Evolutionary conservation across 768 basidiomycete species (phyloP).

Genomic region (Mrakia frigida): DNA sequence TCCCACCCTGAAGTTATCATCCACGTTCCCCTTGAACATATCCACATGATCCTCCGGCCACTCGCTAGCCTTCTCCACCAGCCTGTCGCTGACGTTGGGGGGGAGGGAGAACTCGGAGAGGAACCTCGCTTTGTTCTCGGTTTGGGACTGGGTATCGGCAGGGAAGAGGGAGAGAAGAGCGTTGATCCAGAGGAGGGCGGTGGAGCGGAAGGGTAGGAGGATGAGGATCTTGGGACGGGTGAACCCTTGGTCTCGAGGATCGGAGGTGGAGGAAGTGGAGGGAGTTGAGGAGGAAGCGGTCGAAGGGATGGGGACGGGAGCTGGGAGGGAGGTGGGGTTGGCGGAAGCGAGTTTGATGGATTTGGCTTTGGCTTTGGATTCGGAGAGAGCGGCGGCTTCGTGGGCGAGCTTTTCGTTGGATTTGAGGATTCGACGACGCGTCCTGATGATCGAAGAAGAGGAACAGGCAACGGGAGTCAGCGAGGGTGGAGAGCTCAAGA

Average conservation of each 20-base stretch:
- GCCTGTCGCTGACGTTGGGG: conserved; percentile 69
- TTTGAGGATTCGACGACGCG: conserved; percentile 79
- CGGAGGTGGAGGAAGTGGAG: conserved; percentile 10
- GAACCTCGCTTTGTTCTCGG: conserved; percentile 84
- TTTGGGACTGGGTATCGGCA: conserved; percentile 70
- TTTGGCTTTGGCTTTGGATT: conserved; percentile 44
- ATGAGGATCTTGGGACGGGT: conserved; percentile 90
- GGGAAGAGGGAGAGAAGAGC: conserved; percentile 58
- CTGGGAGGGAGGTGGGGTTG: conserved; percentile 34
- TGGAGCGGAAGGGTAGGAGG: conserved; percentile 87
- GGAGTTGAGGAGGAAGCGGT: conserved; percentile 43
- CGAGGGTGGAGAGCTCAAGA: background rate
- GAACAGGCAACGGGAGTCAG: background rate
- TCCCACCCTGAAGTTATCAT: conserved; percentile 89
- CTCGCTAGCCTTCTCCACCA: conserved; percentile 44
- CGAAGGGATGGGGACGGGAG: conserved; percentile 53
- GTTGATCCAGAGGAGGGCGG: conserved; percentile 74
- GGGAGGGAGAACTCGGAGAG: conserved; percentile 76
- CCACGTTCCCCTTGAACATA: conserved; percentile 92
- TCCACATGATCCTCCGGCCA: conserved; percentile 73
- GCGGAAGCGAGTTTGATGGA: conserved; percentile 35
- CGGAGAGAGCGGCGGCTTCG: conserved; percentile 50
- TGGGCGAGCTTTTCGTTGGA: conserved; percentile 88
- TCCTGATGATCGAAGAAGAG: conserved; percentile 51
- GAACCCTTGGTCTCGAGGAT: conserved; percentile 86